phyloP scores from a whole-genome alignment of 192 early-diverging fungal species.

The Lunasporangiospora selenospora region DNA sequence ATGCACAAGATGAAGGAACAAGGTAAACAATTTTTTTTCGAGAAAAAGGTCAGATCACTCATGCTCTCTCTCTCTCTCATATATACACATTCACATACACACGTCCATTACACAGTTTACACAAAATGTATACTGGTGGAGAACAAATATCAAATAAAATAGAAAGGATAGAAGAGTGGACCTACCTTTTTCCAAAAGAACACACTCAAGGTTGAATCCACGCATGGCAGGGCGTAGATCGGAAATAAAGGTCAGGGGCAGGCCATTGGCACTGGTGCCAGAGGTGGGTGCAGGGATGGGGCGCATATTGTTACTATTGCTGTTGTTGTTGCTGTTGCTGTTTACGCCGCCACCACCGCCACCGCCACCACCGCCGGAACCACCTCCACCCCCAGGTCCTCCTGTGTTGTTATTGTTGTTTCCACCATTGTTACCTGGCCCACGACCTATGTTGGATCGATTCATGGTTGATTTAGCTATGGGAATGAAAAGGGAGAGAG shows the following conservation, averaged over 20 bases:
- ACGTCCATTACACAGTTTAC: no score
- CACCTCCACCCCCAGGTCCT: background rate
- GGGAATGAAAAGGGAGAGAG: no score
- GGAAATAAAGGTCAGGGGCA: constrained; percentile 36
- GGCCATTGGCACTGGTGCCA: constrained; percentile 12
- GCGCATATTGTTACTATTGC: background rate
- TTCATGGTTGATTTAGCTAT: no score
- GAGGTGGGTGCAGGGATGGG: constrained; percentile 6
- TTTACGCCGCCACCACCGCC: background rate
- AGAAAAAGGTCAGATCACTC: background rate
- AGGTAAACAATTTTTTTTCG: background rate
- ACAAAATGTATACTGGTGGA: no score
- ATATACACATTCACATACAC: no score
- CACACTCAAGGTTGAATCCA: constrained; percentile 67
- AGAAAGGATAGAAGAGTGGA: constrained; percentile 1
- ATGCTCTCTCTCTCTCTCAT: constrained; percentile 1
- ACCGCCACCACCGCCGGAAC: background rate
- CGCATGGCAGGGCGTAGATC: constrained; percentile 66
- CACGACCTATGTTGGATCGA: constrained; percentile 7
- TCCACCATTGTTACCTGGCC: background rate
- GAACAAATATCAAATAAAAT: constrained; percentile 14
- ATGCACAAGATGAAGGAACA: background rate
- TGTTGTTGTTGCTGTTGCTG: background rate
- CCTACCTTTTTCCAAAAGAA: constrained; percentile 64
- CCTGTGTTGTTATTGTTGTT: background rate